phyloP scores from a whole-genome alignment of 768 basidiomycete genomes.

The Rhizopogon salebrosus region DNA sequence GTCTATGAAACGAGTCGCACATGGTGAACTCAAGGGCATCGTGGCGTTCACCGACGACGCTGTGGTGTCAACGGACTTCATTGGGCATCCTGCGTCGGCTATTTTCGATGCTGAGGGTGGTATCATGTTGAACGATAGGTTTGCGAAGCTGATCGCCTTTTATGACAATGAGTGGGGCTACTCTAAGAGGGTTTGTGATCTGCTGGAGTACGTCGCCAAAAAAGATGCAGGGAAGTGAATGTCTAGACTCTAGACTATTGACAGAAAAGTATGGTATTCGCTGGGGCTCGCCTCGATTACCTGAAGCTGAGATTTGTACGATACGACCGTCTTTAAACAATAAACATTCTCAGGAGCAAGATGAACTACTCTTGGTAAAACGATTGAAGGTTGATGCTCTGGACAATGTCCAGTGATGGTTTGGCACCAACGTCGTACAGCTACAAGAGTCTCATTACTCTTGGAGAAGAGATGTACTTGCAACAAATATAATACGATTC shows the following conservation, averaged over 20 bases:
- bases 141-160: slow-evolving; percentile 90
- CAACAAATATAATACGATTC: no score
- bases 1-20: slow-evolving; percentile 69
- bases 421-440: no score
- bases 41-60: slow-evolving; percentile 83
- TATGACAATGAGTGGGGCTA: slow-evolving; percentile 89
- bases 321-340: no score
- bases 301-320: no score
- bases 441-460: no score
- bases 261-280: no score
- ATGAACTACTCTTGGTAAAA: no score
- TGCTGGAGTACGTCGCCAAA: slow-evolving; percentile 69
- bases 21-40: slow-evolving; percentile 63
- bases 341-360: no score
- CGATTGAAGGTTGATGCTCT: no score
- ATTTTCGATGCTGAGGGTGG: slow-evolving; percentile 90
- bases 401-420: no score
- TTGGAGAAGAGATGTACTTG: no score
- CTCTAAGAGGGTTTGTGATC: slow-evolving; percentile 81
- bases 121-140: slow-evolving; percentile 82
- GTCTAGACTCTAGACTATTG: background rate
- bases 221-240: slow-evolving; percentile 40
- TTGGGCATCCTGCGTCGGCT: slow-evolving; percentile 66
- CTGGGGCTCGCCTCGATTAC: no score
- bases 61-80: slow-evolving; percentile 86